Conservation (phyloP, 1,284 basidiomycete genomes). For the Kwoniella shivajii region DNA sequence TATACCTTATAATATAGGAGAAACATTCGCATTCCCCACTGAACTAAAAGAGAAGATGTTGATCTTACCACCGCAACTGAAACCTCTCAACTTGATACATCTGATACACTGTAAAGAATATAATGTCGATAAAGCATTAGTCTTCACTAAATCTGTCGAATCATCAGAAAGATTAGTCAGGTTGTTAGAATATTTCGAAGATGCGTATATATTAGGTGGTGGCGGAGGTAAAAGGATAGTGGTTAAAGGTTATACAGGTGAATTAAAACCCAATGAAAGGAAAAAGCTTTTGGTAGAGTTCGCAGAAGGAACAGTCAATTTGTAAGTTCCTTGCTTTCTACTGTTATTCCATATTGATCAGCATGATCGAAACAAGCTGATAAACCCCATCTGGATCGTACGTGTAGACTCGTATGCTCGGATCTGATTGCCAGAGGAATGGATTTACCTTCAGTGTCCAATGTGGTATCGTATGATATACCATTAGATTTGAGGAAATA, state of each 20-base stretch:
- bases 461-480: slow-evolving; percentile 92
- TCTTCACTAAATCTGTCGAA: slow-evolving; percentile 96
- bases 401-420: slow-evolving; percentile 79
- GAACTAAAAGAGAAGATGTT: slow-evolving; percentile 82
- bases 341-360: background rate
- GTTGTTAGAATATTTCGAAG: slow-evolving; percentile 81
- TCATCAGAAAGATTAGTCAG: slow-evolving; percentile 80
- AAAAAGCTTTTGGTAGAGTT: slow-evolving; percentile 78
- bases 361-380: background rate
- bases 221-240: slow-evolving; percentile 53
- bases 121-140: slow-evolving; percentile 61
- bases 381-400: background rate
- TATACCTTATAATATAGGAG: slow-evolving; percentile 51
- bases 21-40: slow-evolving; percentile 79
- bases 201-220: slow-evolving; percentile 52
- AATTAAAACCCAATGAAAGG: slow-evolving; percentile 73
- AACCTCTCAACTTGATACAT: slow-evolving; percentile 87
- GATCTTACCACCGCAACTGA: slow-evolving; percentile 74
- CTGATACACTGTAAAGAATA: slow-evolving; percentile 63
- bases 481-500: slow-evolving; percentile 98
- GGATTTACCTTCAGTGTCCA: slow-evolving; percentile 85
- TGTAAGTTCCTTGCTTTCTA: slow-evolving; percentile 61
- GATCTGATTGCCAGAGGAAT: slow-evolving; percentile 97
- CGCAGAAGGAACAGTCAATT: slow-evolving; percentile 74
- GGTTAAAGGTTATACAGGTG: slow-evolving; percentile 80